Base-by-base conservation (phyloP, 352 stramenopile genomes). In the Globisporangium radiosum region DNA sequence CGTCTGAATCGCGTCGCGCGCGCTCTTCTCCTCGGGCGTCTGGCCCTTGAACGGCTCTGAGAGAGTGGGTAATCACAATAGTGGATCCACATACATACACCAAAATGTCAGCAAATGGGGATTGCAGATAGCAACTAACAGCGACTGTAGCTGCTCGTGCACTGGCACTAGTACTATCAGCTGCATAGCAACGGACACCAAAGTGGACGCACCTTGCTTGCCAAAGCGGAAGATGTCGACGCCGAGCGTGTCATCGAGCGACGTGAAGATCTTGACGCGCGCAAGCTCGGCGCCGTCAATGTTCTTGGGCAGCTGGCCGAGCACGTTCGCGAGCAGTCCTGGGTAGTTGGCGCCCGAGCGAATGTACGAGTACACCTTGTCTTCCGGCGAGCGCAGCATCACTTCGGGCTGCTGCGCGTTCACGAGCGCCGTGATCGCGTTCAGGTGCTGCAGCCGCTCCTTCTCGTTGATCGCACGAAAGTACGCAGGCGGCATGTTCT, bases 191-290 rank as follows among this genome's bases (percentile, higher is more conserved):
- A 10, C 19, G 33, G 48, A 5, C 15, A n/a, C 6, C 9, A 2
- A 52, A 15, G 0, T 2, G 13, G 38, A 63, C 59, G 50, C 51
- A 68, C 61, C 56, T 63, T 94, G 84, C 51, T 81, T 66, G 33
- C 81, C 84, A 49, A 89, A 94, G 64, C 78, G 81, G 68, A 96
- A 96, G 43, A 96, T 87, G 59, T 95, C 84, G 47, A 96, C 70
- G 6, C 81, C 85, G 5, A 96, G 67, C 33, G 78, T 91, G 54
- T 92, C 81, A 58, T 96, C 88, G 7, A 89, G 55, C 13, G 88
- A 84, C 53, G 85, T 93, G 71, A 96, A 96, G 65, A 95, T 90
- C 78, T 96, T 95, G 69, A 96, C 88, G 62, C 88, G 81, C 15
- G 83, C 76, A 10, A 94, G 72, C 52, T 84, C 74, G 4, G 67